Evolutionary conservation across 139 green algal species (phyloP), one percentile per base, ranked within the genome.

Genomic region (Chlorella sp.): DNA sequence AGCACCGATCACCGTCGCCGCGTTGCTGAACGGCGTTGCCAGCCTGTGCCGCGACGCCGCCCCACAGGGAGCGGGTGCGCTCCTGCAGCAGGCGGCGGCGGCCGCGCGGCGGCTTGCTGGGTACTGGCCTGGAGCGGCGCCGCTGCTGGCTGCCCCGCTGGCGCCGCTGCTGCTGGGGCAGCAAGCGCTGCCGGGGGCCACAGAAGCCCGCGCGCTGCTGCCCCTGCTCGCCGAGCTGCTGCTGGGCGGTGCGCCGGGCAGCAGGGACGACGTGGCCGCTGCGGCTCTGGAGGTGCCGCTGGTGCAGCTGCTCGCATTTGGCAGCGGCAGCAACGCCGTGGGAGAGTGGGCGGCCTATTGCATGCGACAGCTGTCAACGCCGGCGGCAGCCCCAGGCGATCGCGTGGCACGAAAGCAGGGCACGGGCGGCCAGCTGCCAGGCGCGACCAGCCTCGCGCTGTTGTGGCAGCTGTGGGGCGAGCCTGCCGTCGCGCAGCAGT

Each of bases 281-380:
- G 8, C 42, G 51, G n/a, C n/a, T n/a, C n/a, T 79, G 60, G n/a
- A 59, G 15, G 46, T 79, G 60, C 73, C 60, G 15, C 19, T 79
- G 64, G 46, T 73, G 15, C 73, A 56, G 41, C 38, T 50, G n/a
- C 31, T 72, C 7, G 43, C 73, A 1, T 79, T 79, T 42, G n/a
- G n/a, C n/a, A 40, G 56, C 41, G 8, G 43, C 38, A 43, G 29
- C 38, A 42, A 70, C 23, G 65, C 43, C 8, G 31, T 63, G 15
- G 73, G 73, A 19, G 38, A 63, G 29, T 74, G 73, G 59, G 65
- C 73, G 9, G 40, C 23, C 27, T 41, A 64, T 38, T 7, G 29
- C 17, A 14, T 68, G 35, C 15, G 15, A 27, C 48, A 17, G 15
- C 48, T 56, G 15, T 17, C 14, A 56, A 56, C 14, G 14, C 48